Conservation (phyloP, 768 basidiomycete genomes). For the Suillus americanus region DNA sequence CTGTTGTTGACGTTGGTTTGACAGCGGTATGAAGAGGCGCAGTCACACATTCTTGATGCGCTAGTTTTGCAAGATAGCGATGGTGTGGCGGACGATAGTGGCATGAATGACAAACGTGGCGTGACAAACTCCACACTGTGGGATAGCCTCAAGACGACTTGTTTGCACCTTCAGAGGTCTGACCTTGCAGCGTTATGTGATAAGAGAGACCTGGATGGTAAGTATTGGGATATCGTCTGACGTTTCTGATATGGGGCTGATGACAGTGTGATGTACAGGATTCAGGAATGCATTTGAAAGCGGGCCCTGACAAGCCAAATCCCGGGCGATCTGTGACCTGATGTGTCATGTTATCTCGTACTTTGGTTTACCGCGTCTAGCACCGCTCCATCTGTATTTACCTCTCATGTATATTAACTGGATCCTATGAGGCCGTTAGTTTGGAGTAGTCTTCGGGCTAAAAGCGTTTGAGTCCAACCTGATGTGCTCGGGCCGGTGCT, state of each 20-base stretch:
- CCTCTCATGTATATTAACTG: background rate
- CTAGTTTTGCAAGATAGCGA: conserved; percentile 88
- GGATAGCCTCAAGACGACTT: conserved; percentile 85
- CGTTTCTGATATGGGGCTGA: background rate
- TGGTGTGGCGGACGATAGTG: conserved; percentile 49
- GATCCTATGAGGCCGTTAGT: conserved; percentile 1
- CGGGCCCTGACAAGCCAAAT: background rate
- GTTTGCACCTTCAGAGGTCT: conserved; percentile 73
- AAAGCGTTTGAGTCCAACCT: conserved; percentile 4
- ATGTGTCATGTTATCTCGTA: background rate
- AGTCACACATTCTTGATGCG: conserved; percentile 85
- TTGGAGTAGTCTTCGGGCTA: background rate
- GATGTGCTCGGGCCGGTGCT: conserved; percentile 21
- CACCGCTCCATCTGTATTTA: conserved; percentile 5
- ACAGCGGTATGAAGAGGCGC: conserved; percentile 85
- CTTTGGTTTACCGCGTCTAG: background rate
- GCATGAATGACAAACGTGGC: conserved; percentile 55
- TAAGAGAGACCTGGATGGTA: conserved; percentile 65
- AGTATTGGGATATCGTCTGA: conserved; percentile 13
- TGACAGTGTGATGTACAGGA: conserved; percentile 5
- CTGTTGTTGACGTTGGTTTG: background rate
- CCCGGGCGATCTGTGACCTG: background rate
- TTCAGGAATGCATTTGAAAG: conserved; percentile 10
- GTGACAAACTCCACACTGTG: conserved; percentile 80
- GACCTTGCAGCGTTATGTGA: conserved; percentile 81